Evolutionary conservation across 371 early-diverging fungal species (phyloP).

Genomic region (Apophysomyces sp.): DNA sequence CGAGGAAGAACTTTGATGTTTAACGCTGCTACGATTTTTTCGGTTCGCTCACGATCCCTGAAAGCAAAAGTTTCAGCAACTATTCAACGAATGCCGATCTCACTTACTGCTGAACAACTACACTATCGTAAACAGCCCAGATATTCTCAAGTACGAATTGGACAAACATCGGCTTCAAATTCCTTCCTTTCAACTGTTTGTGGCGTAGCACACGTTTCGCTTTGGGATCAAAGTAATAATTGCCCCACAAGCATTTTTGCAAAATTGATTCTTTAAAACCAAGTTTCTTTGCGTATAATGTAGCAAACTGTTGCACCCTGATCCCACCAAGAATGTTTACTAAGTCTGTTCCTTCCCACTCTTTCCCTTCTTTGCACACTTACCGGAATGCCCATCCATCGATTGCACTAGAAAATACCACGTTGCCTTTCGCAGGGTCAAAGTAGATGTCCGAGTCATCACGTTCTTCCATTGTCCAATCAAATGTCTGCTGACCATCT

Average conservation of each 20-base stretch:
- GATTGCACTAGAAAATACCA: conserved; percentile 92
- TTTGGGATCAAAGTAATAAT: conserved; percentile 94
- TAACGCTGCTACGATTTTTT: conserved; percentile 88
- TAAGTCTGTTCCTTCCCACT: not conserved
- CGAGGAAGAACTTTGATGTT: conserved; percentile 86
- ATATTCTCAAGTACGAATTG: conserved; percentile 94
- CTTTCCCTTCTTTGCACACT: not conserved
- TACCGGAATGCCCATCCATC: conserved; percentile 99
- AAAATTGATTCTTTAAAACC: conserved; percentile 79
- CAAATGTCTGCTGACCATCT: conserved; percentile 46
- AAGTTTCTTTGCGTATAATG: conserved; percentile 86
- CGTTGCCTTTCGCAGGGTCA: conserved; percentile 93
- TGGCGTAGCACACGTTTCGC: conserved; percentile 85
- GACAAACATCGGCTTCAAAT: conserved; percentile 92
- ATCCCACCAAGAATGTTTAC: not conserved
- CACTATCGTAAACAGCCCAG: conserved; percentile 94
- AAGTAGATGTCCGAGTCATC: conserved; percentile 95
- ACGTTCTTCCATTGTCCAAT: conserved; percentile 86
- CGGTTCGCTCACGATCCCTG: conserved; percentile 82
- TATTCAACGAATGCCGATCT: not conserved
- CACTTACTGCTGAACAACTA: conserved; percentile 66
- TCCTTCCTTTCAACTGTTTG: conserved; percentile 81
- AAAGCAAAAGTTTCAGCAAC: not conserved
- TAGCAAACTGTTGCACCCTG: conserved; percentile 89
- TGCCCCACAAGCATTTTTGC: conserved; percentile 91